phyloP scores from a whole-genome alignment of 2,329 filamentous ascomycete genomes.

The Ambrosiella cleistominuta region DNA sequence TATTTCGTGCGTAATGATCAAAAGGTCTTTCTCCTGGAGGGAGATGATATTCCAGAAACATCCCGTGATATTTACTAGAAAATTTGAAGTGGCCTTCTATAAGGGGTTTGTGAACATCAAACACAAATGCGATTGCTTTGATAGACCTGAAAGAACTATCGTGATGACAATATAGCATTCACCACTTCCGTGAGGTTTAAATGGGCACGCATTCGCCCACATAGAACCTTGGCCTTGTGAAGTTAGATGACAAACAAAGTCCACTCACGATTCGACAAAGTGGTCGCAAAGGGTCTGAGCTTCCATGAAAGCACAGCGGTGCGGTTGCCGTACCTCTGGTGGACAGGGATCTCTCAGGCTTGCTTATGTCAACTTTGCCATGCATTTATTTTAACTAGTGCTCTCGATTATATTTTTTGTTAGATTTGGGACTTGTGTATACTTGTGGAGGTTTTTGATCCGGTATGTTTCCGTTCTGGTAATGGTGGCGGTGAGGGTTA shows the following conservation, averaged over 20 bases:
- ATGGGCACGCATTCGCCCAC: neutral
- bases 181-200: neutral
- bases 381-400: neutral
- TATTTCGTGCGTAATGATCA: no score
- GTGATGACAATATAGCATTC: neutral
- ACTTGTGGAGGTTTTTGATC: neutral
- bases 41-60: neutral
- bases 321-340: neutral
- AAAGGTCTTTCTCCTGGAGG: neutral
- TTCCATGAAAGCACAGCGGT: neutral
- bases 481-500: no score
- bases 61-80: neutral
- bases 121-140: neutral
- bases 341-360: neutral
- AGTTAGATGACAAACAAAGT: slow-evolving; percentile 1
- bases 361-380: neutral
- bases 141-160: neutral
- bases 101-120: neutral
- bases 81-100: neutral
- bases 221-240: neutral
- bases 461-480: no score
- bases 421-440: neutral
- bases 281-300: neutral
- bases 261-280: neutral
- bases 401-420: no score